A percentile compares a stretch with the other conserved stretches of the same genome.
Evolutionary conservation across 83 land plant genomes (phyloP).

Genomic region (Picea engelmannii): DNA sequence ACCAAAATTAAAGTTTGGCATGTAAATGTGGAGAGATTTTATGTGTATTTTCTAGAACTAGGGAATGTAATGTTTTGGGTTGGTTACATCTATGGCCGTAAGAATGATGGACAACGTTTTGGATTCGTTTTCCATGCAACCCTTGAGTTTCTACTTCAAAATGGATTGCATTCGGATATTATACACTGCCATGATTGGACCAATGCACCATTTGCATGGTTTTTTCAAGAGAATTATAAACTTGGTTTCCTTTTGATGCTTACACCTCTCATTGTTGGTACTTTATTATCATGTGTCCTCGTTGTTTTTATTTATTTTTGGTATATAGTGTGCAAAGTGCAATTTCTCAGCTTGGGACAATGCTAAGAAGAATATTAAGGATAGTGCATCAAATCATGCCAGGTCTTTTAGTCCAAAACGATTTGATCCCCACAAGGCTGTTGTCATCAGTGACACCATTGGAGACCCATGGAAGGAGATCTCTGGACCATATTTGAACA

Average conservation of each 20-base stretch:
- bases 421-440: conserved; percentile 84
- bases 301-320: conserved; percentile 48
- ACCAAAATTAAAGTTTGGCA: no score
- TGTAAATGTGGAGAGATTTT: no score
- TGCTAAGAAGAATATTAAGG: conserved; percentile 87
- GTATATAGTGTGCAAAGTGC: conserved; percentile 82
- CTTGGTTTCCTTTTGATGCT: conserved; percentile 65
- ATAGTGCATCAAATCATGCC: conserved; percentile 71
- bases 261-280: conserved; percentile 83
- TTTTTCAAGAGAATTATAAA: no score
- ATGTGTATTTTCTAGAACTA: no score
- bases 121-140: no score
- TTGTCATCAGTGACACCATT: conserved; percentile 80
- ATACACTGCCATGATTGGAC: no score
- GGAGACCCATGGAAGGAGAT: conserved; percentile 89
- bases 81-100: no score
- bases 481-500: conserved; percentile 84
- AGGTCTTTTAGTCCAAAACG: conserved; percentile 75
- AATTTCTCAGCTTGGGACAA: conserved; percentile 69
- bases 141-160: no score
- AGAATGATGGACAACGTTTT: no score
- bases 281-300: conserved; percentile 61
- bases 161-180: no score
- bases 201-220: no score
- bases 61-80: no score